These are phyloP conservation scores for Eucalyptus marginata DNA, from an alignment of 345 rosid genomes.

Conservation along the genomic window DNA sequence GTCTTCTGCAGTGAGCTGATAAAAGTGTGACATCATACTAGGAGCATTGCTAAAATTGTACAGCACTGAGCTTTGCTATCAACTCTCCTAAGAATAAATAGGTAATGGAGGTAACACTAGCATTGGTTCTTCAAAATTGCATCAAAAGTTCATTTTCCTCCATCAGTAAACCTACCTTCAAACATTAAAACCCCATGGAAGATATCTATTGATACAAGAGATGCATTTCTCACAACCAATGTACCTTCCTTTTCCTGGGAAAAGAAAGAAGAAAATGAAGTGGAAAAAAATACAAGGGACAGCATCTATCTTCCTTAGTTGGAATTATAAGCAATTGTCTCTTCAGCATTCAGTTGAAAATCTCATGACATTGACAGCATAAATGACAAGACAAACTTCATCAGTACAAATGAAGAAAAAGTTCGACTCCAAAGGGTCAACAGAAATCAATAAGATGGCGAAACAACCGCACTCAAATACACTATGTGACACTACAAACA, in stretches of 20 bases:
- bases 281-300: neutral
- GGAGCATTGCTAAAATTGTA: neutral
- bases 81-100: neutral
- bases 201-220: neutral
- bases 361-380: neutral
- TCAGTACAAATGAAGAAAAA: neutral
- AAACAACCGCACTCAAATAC: neutral
- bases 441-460: neutral
- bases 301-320: neutral
- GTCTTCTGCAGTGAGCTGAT: neutral
- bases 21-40: neutral
- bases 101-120: neutral
- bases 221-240: neutral
- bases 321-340: neutral
- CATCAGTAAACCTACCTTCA: neutral
- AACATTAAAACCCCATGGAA: neutral
- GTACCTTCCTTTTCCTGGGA: neutral
- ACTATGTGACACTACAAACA: neutral
- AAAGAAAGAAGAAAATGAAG: neutral
- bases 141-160: neutral
- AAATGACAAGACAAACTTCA: neutral
- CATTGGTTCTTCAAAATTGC: neutral
- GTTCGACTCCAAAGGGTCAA: neutral
- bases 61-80: neutral
- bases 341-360: neutral